Conservation (phyloP, 1,284 basidiomycete genomes). For the Ceratobasidium sp. region DNA sequence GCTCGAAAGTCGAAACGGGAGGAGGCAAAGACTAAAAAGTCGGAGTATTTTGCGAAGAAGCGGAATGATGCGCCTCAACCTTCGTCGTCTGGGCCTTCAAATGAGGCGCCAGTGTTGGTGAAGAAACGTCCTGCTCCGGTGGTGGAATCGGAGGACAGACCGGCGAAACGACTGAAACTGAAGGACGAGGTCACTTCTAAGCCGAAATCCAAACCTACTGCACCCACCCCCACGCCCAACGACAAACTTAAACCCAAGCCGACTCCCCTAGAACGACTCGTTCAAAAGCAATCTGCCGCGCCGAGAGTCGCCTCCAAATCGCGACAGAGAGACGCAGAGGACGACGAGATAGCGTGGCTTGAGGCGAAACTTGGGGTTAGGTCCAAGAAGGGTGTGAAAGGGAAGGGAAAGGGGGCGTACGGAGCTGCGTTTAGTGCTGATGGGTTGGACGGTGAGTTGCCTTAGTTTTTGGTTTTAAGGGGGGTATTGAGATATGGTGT, state of each 20-base stretch:
- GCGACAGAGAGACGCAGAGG: slow-evolving; percentile 72
- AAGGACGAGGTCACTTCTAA: slow-evolving; percentile 7
- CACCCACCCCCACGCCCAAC: background rate
- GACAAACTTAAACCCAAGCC: slow-evolving; percentile 16
- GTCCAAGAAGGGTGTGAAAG: slow-evolving; percentile 63
- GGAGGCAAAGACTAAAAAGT: slow-evolving; percentile 15
- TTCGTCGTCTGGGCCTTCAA: background rate
- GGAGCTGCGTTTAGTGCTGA: slow-evolving; percentile 58
- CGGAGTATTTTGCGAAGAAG: slow-evolving; percentile 20
- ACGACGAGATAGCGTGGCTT: slow-evolving; percentile 81
- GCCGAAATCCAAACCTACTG: background rate
- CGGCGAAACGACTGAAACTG: slow-evolving; percentile 32
- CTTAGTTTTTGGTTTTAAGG: slow-evolving; percentile 2
- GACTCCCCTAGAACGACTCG: slow-evolving; percentile 10
- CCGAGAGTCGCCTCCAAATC: background rate
- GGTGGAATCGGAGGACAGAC: background rate
- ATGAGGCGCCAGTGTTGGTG: background rate
- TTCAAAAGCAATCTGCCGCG: background rate
- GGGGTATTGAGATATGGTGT: background rate
- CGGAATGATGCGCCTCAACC: background rate
- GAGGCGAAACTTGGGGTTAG: slow-evolving; percentile 73
- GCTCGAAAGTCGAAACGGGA: slow-evolving; percentile 36
- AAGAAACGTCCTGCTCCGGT: slow-evolving; percentile 24
- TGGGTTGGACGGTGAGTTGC: slow-evolving; percentile 71
- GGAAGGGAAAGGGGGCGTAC: slow-evolving; percentile 53